These are phyloP conservation scores for Rhizomucor pusillus DNA, from an alignment of 371 early-diverging fungal genomes.

Conservation along the genomic window DNA sequence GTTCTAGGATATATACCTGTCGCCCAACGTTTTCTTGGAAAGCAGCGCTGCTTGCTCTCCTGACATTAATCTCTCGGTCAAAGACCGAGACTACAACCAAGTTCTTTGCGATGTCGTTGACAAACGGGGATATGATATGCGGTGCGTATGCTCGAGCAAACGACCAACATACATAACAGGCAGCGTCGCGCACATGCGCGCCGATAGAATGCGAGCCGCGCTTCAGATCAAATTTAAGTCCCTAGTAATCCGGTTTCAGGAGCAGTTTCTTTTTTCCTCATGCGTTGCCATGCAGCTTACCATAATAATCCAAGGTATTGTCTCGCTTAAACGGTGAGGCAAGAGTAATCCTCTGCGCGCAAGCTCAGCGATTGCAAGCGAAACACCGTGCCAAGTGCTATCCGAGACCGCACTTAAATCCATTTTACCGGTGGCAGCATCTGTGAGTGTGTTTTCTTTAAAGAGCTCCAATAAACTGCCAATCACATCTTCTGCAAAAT, in stretches of 20 bases:
- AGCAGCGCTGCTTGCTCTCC: slow-evolving; percentile 95
- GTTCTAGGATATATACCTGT: slow-evolving; percentile 47
- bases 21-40: slow-evolving; percentile 98
- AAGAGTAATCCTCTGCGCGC: slow-evolving; percentile 82
- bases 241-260: too few species aligned
- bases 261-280: neutral
- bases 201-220: slow-evolving; percentile 90
- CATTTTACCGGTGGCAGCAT: slow-evolving; percentile 22
- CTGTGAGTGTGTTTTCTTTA: slow-evolving; percentile 58
- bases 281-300: slow-evolving; percentile 20
- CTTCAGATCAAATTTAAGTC: slow-evolving; percentile 84
- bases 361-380: slow-evolving; percentile 91
- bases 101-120: slow-evolving; percentile 62
- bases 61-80: slow-evolving; percentile 93
- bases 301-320: slow-evolving; percentile 74
- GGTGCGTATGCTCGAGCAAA: slow-evolving; percentile 92
- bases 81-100: slow-evolving; percentile 80
- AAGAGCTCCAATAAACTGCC: slow-evolving; percentile 73
- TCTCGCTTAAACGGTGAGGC: slow-evolving; percentile 63
- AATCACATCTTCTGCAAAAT: slow-evolving; percentile 82
- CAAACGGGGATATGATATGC: slow-evolving; percentile 59
- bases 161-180: slow-evolving; percentile 97
- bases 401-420: slow-evolving; percentile 87
- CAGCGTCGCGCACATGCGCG: slow-evolving; percentile 93
- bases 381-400: slow-evolving; percentile 93